Conservation (phyloP, 371 early-diverging fungal species). For the Zychaea mexicana region DNA sequence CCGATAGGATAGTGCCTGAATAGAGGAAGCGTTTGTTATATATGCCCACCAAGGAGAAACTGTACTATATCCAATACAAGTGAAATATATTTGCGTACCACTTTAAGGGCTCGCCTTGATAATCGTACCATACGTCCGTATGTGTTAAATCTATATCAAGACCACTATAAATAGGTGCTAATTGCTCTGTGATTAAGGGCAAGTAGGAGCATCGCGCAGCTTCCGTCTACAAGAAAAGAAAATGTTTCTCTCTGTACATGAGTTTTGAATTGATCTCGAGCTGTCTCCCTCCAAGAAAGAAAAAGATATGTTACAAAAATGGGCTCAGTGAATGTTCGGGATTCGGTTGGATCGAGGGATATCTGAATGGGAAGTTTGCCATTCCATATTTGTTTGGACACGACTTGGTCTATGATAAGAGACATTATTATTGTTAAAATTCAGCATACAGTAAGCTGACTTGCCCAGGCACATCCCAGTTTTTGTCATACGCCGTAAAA, state of each 20-base stretch:
- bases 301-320: slow-evolving; percentile 46
- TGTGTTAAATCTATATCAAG: slow-evolving; percentile 37
- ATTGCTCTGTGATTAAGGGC: slow-evolving; percentile 54
- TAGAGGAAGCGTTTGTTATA: too few species aligned
- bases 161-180: slow-evolving; percentile 49
- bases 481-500: not conserved
- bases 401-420: slow-evolving; percentile 19
- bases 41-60: not conserved
- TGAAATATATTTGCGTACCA: slow-evolving; percentile 50
- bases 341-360: slow-evolving; percentile 41
- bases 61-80: too few species aligned
- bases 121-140: slow-evolving; percentile 65
- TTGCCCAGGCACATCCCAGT: not conserved
- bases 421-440: slow-evolving; percentile 17
- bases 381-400: slow-evolving; percentile 54
- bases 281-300: not conserved
- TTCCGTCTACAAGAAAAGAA: slow-evolving; percentile 8
- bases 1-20: slow-evolving; percentile 82
- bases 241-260: not conserved
- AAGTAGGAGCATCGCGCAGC: slow-evolving; percentile 64
- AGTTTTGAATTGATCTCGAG: not conserved
- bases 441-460: not conserved
- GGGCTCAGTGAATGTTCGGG: slow-evolving; percentile 32
- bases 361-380: slow-evolving; percentile 62
- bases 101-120: slow-evolving; percentile 63